Conservation (phyloP, 805 yeast genomes). For the Saccharomycopsis sp. region DNA sequence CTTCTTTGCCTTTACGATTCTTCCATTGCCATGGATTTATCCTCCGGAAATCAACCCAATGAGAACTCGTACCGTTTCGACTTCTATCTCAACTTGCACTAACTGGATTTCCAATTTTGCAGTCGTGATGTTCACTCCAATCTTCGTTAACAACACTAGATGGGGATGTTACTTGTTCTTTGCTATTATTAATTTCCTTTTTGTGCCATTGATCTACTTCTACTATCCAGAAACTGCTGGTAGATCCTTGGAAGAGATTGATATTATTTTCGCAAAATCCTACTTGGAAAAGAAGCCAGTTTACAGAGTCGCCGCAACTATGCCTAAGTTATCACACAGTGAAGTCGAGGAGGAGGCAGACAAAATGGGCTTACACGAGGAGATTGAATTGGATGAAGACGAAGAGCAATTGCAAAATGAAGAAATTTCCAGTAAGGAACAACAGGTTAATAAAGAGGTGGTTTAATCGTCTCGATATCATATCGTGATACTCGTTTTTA, state of each 20-base stretch:
- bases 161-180: constrained; percentile 70
- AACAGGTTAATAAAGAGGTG: neutral
- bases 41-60: constrained; percentile 61
- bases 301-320: constrained; percentile 54
- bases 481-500: too few species aligned
- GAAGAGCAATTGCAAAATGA: neutral
- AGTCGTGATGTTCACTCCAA: constrained; percentile 64
- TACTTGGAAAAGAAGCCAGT: constrained; percentile 50
- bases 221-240: constrained; percentile 77
- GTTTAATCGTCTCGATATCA: neutral
- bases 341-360: constrained; percentile 57
- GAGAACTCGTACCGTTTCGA: constrained; percentile 52
- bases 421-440: neutral
- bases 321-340: constrained; percentile 51
- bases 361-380: constrained; percentile 41
- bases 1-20: constrained; percentile 48
- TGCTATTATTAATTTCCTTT: constrained; percentile 53
- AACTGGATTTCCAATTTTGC: constrained; percentile 63
- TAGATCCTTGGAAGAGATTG: constrained; percentile 68
- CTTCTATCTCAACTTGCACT: constrained; percentile 56
- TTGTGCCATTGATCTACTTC: constrained; percentile 57
- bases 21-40: constrained; percentile 56
- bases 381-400: neutral
- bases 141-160: constrained; percentile 40
- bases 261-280: constrained; percentile 54